A percentile compares a stretch with the other conserved stretches of the same genome.
These are phyloP conservation scores for Selaginella tamariscina DNA, from an alignment of 75 land plant species.

Conservation along the genomic window DNA sequence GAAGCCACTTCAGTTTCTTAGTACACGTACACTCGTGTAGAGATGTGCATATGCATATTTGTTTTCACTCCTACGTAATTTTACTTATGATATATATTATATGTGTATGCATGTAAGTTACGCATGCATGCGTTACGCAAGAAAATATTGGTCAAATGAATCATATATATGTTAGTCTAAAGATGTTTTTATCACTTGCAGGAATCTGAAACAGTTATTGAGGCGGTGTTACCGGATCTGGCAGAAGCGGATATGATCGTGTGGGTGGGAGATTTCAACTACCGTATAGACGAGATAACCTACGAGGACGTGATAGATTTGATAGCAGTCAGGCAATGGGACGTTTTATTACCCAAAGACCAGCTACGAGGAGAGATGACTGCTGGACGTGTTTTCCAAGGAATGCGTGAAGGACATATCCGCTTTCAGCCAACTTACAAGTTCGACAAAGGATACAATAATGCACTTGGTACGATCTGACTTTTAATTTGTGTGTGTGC, in stretches of 20 bases:
- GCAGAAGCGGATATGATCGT: constrained; percentile 83
- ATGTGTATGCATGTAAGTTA: too few species aligned
- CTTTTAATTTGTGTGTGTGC: neutral
- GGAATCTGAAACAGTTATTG: constrained; percentile 10
- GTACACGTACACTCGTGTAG: too few species aligned
- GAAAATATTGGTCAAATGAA: too few species aligned
- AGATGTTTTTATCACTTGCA: neutral
- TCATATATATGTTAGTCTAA: neutral
- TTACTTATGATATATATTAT: too few species aligned
- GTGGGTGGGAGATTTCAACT: constrained; percentile 92
- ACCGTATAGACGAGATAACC: constrained; percentile 60
- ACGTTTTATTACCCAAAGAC: constrained; percentile 66
- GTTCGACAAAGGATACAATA: constrained; percentile 56
- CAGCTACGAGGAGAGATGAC: constrained; percentile 83
- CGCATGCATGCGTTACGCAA: too few species aligned
- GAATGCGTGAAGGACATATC: constrained; percentile 78
- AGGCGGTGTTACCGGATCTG: constrained; percentile 41
- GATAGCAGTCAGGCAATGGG: constrained; percentile 52
- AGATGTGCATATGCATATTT: too few species aligned
- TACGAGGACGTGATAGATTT: constrained; percentile 81
- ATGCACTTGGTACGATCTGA: neutral
- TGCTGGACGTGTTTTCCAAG: constrained; percentile 79
- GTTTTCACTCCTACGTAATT: too few species aligned
- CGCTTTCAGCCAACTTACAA: constrained; percentile 94
- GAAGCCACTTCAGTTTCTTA: too few species aligned